Evolutionary conservation across 2,329 filamentous ascomycete genomes (phyloP), one percentile per base, ranked within the genome.

Genomic region (Claviceps sp.): DNA sequence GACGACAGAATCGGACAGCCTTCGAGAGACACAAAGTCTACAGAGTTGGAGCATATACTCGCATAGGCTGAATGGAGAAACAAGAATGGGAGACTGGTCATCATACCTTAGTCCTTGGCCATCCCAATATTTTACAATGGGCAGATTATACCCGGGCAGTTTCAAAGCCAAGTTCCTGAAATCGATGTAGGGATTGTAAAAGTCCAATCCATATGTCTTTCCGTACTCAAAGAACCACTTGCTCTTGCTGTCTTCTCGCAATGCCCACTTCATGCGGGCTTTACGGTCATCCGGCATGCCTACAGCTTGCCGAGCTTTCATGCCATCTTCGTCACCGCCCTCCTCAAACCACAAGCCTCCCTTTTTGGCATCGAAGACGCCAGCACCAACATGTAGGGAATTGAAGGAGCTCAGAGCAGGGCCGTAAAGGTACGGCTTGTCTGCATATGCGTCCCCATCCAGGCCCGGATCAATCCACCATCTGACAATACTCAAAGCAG

Each of bases 401-500:
- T 95, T 95, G 65, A 95, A 89, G 2, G 82, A 86, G 54, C 82
- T 85, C 49, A 95, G 66, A 0, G 88, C 83, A 0, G 88, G 84
- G 0, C 91, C 90, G 62, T 93, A 96, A 4, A 97, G 70, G 62
- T 89, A 88, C 1, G 91, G 93, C 59, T 78, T 74, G 62, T 97
- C 90, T 4, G 87, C 86, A 59, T 95, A 90, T 0, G 87, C 83
- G 65, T 98, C 90, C 9, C 89, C 90, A 8, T 96, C 88, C 0
- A 98, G 71, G 0, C 89, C 88, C 0, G 91, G 91, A 63, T 98
- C 91, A 48, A 97, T 85, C 72, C 83, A 86, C 85, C 87, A 94
- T 60, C 86, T 87, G 30, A 95, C 87, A 44, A 95, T 84, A 50
- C 81, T 83, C 67, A 96, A 81, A 0, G 89, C 90, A 9, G 87